A percentile compares a stretch with the other conserved stretches of the same genome.
phyloP scores from a whole-genome alignment of 129 eudicot genomes.

The Apium graveolens region DNA sequence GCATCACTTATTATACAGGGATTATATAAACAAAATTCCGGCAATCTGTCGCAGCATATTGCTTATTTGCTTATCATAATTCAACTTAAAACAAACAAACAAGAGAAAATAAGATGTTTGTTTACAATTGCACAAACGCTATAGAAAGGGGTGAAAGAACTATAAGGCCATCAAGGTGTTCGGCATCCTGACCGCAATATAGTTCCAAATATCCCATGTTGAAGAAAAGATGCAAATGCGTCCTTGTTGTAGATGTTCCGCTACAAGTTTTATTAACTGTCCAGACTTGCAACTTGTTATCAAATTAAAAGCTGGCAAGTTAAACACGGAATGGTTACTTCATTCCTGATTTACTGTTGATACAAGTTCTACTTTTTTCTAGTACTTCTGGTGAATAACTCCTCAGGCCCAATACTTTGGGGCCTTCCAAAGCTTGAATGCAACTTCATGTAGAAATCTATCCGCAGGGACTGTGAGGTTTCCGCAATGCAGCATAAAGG shows the following conservation, averaged over 20 bases:
- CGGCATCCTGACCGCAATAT: background rate
- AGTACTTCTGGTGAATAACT: background rate
- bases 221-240: background rate
- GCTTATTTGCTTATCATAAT: background rate
- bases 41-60: background rate
- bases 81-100: background rate
- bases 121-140: background rate
- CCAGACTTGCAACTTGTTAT: conserved; percentile 2
- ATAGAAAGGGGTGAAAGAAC: background rate
- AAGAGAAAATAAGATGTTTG: background rate
- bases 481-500: conserved; percentile 57
- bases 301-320: background rate
- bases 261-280: background rate
- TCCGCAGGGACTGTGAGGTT: conserved; percentile 77
- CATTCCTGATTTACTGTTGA: background rate
- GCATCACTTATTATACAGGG: background rate
- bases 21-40: background rate
- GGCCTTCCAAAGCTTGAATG: conserved; percentile 97
- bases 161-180: background rate
- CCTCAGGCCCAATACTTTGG: conserved; percentile 90
- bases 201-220: background rate
- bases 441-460: conserved; percentile 78
- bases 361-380: background rate
- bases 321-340: background rate
- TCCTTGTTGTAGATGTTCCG: background rate